phyloP scores from a whole-genome alignment of 2,329 filamentous ascomycete species.

The Aspergillaceae sp. region DNA sequence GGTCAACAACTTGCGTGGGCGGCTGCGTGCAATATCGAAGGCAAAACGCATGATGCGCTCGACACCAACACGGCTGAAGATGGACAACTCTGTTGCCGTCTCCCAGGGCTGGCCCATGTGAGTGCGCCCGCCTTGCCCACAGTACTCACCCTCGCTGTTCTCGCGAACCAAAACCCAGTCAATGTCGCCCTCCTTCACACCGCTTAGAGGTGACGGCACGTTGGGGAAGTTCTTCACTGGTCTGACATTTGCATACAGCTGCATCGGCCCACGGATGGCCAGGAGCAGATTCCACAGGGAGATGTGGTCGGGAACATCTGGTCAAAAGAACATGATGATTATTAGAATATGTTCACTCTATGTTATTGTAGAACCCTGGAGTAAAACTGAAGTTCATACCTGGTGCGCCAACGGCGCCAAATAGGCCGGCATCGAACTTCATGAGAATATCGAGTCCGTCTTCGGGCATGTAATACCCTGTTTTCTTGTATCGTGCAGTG shows the following conservation, averaged over 20 bases:
- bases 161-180: slow-evolving; percentile 51
- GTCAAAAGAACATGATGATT: not conserved
- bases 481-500: slow-evolving; percentile 37
- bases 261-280: slow-evolving; percentile 58
- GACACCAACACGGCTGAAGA: slow-evolving; percentile 46
- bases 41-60: slow-evolving; percentile 47
- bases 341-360: not conserved
- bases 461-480: slow-evolving; percentile 46
- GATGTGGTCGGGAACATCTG: slow-evolving; percentile 43
- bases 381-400: slow-evolving; percentile 13
- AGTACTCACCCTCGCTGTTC: slow-evolving; percentile 50
- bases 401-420: slow-evolving; percentile 52
- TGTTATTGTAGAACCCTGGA: not conserved
- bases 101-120: slow-evolving; percentile 46
- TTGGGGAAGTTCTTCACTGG: slow-evolving; percentile 52
- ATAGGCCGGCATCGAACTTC: slow-evolving; percentile 48
- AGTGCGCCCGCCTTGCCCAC: slow-evolving; percentile 46
- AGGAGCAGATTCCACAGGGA: slow-evolving; percentile 60
- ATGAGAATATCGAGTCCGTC: slow-evolving; percentile 44
- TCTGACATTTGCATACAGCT: slow-evolving; percentile 61
- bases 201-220: slow-evolving; percentile 39
- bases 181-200: slow-evolving; percentile 34
- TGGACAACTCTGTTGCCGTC: slow-evolving; percentile 44
- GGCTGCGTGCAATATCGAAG: slow-evolving; percentile 42
- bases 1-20: slow-evolving; percentile 43